Evolutionary conservation across 352 stramenopile species (phyloP).

Genomic region (Phytophthora uliginosa): DNA sequence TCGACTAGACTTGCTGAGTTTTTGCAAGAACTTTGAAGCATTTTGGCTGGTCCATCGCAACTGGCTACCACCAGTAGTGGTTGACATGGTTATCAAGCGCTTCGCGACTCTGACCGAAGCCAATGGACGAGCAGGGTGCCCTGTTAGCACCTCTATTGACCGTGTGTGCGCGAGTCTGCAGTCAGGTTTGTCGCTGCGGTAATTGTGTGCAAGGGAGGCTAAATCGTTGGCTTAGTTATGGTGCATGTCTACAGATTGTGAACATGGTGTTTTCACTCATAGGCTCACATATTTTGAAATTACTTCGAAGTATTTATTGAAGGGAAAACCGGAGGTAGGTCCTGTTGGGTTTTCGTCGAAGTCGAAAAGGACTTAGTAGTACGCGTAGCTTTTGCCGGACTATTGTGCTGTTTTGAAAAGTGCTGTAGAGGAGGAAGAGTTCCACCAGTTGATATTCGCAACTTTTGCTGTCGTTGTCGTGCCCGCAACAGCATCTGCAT

Average conservation of each 20-base stretch:
- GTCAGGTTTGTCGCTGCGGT: conserved; percentile 4
- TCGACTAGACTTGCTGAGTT: not conserved
- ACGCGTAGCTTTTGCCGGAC: not conserved
- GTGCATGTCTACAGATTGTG: not conserved
- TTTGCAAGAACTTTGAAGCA: conserved; percentile 18
- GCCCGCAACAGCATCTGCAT: conserved; percentile 32
- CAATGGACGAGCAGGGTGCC: not conserved
- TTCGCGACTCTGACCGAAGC: conserved; percentile 7
- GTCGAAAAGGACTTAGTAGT: not conserved
- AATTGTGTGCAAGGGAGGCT: not conserved
- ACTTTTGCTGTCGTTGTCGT: conserved; percentile 24
- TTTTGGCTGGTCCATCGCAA: conserved; percentile 40
- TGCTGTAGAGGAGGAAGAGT: conserved; percentile 13
- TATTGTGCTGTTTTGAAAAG: not conserved
- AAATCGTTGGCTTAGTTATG: not conserved
- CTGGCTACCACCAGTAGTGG: conserved; percentile 19
- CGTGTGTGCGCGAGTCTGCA: conserved; percentile 10
- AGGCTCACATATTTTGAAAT: not conserved
- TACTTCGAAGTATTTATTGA: not conserved
- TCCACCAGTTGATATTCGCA: not conserved
- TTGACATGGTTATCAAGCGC: conserved; percentile 13
- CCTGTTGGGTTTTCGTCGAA: conserved; percentile 3
- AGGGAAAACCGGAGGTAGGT: conserved; percentile 15
- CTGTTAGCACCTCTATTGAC: conserved; percentile 6
- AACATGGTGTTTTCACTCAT: not conserved